Base-by-base conservation (phyloP, 345 rosid species). In the Erodium maritimum region DNA sequence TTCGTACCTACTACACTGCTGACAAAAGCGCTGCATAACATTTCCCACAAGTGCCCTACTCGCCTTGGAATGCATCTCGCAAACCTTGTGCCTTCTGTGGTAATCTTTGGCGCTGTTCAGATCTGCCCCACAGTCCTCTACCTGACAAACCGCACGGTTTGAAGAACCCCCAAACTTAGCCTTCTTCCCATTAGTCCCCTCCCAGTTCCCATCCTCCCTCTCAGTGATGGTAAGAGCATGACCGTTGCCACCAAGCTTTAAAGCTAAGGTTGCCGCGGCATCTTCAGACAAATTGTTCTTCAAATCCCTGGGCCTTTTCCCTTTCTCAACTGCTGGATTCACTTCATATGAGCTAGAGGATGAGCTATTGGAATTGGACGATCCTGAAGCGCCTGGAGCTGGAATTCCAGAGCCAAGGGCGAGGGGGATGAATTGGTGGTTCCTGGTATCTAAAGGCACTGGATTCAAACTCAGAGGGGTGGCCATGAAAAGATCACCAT, bases 21-120 rank as follows among this genome's bases (percentile, higher is more conserved):
- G 99, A 78, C 99, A 94, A 67, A 94, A 94, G 24, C 99, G 88
- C 83, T 94, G 99, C 97, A 94, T 80, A 21, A 76, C 77, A 60
- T 79, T 83, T 62, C 93, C 96, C 19, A 94, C 97, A 20, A 85
- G 79, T 0, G 99, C 97, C 67, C 79, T 87, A 62, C 71, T 79
- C 62, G 93, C 91, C 66, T 94, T 94, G 50, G 99, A 90, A 76
- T 94, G 99, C 84, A 82, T 68, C 82, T 90, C 87, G 68, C 99
- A 94, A 3, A 94, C 99, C 77, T 94, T 90, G 72, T 94, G 97
- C 17, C 97, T 78, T 69, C 97, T 79, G 63, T 94, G 97, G 70
- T 94, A 94, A 72, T 94, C 99, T 83, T 94, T 90, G 19, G 95
- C 91, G 51, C 57, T 76, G 71, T 86, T 84, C 75, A 94, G 84